These are phyloP conservation scores for Zymoseptoria ardabiliae DNA, from an alignment of 2,329 filamentous ascomycete species.

Conservation along the genomic window DNA sequence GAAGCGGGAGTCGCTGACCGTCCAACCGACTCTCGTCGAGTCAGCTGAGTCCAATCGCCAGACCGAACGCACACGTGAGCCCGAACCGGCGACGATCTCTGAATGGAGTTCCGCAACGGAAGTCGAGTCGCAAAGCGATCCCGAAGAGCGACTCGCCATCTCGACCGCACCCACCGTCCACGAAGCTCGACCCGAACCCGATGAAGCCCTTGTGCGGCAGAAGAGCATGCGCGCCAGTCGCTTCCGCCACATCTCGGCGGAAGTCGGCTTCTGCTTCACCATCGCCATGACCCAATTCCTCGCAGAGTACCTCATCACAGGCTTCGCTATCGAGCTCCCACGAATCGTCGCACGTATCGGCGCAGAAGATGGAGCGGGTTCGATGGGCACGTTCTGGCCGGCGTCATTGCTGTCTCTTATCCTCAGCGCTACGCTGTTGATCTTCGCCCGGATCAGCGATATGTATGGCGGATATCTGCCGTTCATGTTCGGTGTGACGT, in stretches of 20 bases:
- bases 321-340: slow-evolving; percentile 31
- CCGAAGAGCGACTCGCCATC: neutral
- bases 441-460: slow-evolving; percentile 30
- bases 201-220: neutral
- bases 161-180: neutral
- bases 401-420: slow-evolving; percentile 30
- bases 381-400: slow-evolving; percentile 30
- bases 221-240: slow-evolving; percentile 6
- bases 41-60: slow-evolving; percentile 1
- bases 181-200: neutral
- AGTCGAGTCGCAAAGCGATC: neutral
- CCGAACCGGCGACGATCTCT: slow-evolving; percentile 1
- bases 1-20: slow-evolving; percentile 19
- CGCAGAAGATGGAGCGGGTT: slow-evolving; percentile 4
- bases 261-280: slow-evolving; percentile 31
- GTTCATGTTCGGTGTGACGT: slow-evolving; percentile 30
- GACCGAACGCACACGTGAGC: slow-evolving; percentile 7
- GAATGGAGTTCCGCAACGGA: slow-evolving; percentile 5
- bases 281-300: slow-evolving; percentile 32
- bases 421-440: slow-evolving; percentile 27
- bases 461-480: slow-evolving; percentile 31
- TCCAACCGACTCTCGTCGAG: slow-evolving; percentile 10
- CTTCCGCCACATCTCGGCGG: slow-evolving; percentile 26
- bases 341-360: slow-evolving; percentile 17
- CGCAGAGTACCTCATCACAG: slow-evolving; percentile 32